Evolutionary conservation across 2,329 filamentous ascomycete species (phyloP).

Genomic region (Coniochaeta sp.): DNA sequence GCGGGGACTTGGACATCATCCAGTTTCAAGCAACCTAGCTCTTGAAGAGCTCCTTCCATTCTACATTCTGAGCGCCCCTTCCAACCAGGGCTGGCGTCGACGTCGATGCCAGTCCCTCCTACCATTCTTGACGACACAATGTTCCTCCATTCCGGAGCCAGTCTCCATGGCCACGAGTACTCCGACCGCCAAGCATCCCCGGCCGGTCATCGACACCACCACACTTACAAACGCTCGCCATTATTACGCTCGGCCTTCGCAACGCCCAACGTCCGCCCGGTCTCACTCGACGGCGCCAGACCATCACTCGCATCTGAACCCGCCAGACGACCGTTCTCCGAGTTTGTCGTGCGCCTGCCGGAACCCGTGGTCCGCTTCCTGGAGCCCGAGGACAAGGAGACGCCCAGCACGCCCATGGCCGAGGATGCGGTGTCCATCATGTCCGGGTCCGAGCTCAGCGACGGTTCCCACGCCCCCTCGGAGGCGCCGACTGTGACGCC

Average conservation of each 20-base stretch:
- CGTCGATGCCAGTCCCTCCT: slow-evolving; percentile 1
- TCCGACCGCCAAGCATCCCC: slow-evolving; percentile 31
- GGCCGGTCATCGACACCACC: slow-evolving; percentile 24
- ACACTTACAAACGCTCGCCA: slow-evolving; percentile 26
- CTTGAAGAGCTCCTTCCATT: background rate
- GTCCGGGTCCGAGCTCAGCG: slow-evolving; percentile 39
- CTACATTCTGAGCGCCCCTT: background rate
- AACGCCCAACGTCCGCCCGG: slow-evolving; percentile 21
- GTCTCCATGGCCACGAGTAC: slow-evolving; percentile 55
- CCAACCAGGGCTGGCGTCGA: background rate
- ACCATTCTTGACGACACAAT: slow-evolving; percentile 28
- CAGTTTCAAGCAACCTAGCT: no score
- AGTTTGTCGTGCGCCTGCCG: slow-evolving; percentile 22
- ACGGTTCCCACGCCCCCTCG: slow-evolving; percentile 17
- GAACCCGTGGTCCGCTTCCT: slow-evolving; percentile 40
- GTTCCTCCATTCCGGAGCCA: slow-evolving; percentile 53
- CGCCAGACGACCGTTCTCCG: slow-evolving; percentile 27
- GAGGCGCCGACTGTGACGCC: slow-evolving; percentile 12
- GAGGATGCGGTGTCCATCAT: slow-evolving; percentile 35
- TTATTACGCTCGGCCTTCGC: slow-evolving; percentile 36
- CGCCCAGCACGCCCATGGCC: slow-evolving; percentile 25
- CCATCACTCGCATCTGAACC: slow-evolving; percentile 8
- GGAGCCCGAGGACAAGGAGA: slow-evolving; percentile 23
- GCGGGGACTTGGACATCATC: no score
- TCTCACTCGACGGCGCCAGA: background rate